Evolutionary conservation across 2,329 filamentous ascomycete species (phyloP), one percentile per base, ranked within the genome.

Genomic region (Zymoseptoria brevis): DNA sequence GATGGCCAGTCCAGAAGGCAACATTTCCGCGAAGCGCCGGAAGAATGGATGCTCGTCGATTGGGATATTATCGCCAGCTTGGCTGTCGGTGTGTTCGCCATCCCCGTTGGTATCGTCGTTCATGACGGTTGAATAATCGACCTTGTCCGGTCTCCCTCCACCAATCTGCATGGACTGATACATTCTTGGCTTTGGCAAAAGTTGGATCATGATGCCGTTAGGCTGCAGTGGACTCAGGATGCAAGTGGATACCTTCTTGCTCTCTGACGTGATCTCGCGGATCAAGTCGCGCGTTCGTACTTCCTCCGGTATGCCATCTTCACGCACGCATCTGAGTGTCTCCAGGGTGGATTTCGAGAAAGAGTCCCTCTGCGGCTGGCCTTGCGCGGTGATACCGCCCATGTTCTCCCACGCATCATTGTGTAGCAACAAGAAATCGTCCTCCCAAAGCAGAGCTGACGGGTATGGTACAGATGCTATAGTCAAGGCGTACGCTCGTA

Each of bases 1-100:
- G 35, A 79, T 78, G 2, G 76, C 77, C 9, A 79, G 67, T 1
- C 77, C 77, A 21, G 75, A 76, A 3, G 77, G 77, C 0, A 79
- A 64, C 62, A 79, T 71, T 56, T 78, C 76, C 4, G 76, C 76
- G 50, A 78, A 78, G 9, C 72, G 66, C 24, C 74, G 72, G 56
- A 78, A 79, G 50, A 78, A 73, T 4, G 74, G 58, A 68, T 78
- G 69, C 71, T 75, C 68, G 64, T 75, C 54, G 6, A 72, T 52
- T 2, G 69, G 67, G 1, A 64, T 50, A 57, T 65, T 64, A 24
- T 66, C 67, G 4, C 62, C 53, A 3, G 61, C 54, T 41, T 56
- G 57, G 0, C 35, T 19, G 22, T 24, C 26, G 4, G 57, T 54
- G 22, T 57, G 9, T 2, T 26, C 19, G 2, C 51, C 21, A 19